Base-by-base conservation (phyloP, 208 protist genomes). In the Porcisia hertigi region DNA sequence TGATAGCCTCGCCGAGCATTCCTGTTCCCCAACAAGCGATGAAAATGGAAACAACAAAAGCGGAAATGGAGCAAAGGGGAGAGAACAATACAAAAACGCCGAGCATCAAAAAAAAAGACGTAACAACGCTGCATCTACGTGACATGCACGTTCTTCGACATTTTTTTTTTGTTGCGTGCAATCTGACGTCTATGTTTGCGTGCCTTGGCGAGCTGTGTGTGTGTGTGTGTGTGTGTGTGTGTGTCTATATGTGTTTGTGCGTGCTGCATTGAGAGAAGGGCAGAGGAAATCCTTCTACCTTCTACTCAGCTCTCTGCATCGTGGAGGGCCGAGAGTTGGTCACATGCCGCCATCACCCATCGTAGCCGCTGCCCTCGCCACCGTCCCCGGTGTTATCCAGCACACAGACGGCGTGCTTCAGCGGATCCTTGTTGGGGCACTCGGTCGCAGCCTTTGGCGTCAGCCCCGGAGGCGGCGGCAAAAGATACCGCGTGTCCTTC, bases 401-500 rank as follows among this genome's bases (percentile, higher is more conserved):
- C 30, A 65, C 79, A 62, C 73, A 75, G n/a, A 76, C 45, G 0
- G 66, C 73, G 43, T 57, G 69, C 71, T 78, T 43, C 72, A 81
- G 69, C 4, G 71, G 59, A 30, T 78, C 41, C 60, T 78, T 63
- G 49, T 54, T 14, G 1, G 72, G 58, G 64, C 55, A 81, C 9
- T 55, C 41, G 11, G 34, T 66, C 34, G 30, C 36, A 30, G 6
- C 45, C 52, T 66, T 54, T 1, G 58, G 34, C 53, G 11, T 5
- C 34, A 34, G 30, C 49, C 11, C 54, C 39, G 63, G 53, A 52
- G 53, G 8, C 6, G 71, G 71, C 55, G 76, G 53, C 63, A 75
- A 39, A 49, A 76, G 63, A 41, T 82, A 82, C 36, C 88, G 88
- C 1, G 76, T 86, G 60, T 97, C 92, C 41, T 84, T 89, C 94